Base-by-base conservation (phyloP, 225 moss, liverwort and hornwort genomes). In the Ulota crispa region DNA sequence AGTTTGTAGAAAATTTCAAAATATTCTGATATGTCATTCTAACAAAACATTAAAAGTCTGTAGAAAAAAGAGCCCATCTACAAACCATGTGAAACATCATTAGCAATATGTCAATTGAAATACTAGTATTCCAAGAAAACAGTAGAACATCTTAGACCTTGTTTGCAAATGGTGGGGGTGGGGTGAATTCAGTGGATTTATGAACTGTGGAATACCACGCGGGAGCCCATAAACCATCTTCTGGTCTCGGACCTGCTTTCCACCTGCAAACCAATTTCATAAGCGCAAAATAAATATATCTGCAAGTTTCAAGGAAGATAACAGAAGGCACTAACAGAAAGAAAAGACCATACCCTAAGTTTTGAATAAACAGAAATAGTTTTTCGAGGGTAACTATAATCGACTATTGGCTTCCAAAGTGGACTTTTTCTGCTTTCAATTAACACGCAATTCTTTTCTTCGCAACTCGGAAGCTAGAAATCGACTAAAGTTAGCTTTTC, bases 181-280 rank as follows among this genome's bases (percentile, higher is more conserved):
- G 81, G 13, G 50, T 80, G 69, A 96, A 96, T 63, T 87, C 89
- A 21, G 96, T 96, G 64, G 96, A 89, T 84, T 91, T 89, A 66
- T 96, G 96, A 57, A 96, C 96, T 76, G 70, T 19, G 59, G 77
- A 83, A 85, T 96, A 96, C 96, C 96, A 96, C 92, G 92, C 95
- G 41, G 92, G 90, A 10, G 94, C 96, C 94, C 96, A 96, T 53
- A 96, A 61, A 76, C 96, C 96, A 88, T 96, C 96, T 82, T 96
- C 92, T 80, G 88, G 89, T 83, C 93, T 96, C 68, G 94, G 91
- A 54, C 96, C 94, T 87, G 94, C 90, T 75, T 92, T 89, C 96
- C 96, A 96, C 84, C 96, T 96, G 88, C 80, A 72, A 67, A 43
- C 28, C 31, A 80, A 45, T 52, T 64, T 60, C 66, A 72, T 64